Conservation (phyloP, 139 green algal species). For the Spirogloea muscicola region DNA sequence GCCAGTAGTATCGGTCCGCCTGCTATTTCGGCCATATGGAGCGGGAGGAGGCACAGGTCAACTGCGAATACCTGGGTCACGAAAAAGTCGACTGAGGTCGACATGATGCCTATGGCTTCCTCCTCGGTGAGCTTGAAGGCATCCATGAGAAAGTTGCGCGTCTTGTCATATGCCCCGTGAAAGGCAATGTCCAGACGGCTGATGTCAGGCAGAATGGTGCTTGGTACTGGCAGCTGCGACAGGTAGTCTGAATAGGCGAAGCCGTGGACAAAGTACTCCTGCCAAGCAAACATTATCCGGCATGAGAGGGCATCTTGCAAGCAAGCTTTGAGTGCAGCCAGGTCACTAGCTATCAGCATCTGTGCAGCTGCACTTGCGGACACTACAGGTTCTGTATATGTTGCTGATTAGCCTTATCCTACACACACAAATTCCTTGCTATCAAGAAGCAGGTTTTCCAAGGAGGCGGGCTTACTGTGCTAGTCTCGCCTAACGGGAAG, state of each 20-base stretch:
- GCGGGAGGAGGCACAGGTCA: too few species aligned
- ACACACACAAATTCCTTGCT: too few species aligned
- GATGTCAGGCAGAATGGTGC: conserved; percentile 4
- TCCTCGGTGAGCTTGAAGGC: conserved; percentile 53
- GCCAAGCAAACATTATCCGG: not conserved
- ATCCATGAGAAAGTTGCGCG: conserved; percentile 63
- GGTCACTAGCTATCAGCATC: too few species aligned
- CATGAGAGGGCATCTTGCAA: too few species aligned
- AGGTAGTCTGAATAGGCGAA: conserved; percentile 62
- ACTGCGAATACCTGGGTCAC: conserved; percentile 40
- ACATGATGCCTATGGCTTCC: conserved; percentile 61
- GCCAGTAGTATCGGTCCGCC: too few species aligned
- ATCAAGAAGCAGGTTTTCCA: too few species aligned
- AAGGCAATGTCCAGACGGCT: conserved; percentile 45
- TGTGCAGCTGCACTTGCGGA: too few species aligned
- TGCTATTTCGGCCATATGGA: too few species aligned
- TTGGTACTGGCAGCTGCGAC: conserved; percentile 47
- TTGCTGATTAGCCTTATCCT: too few species aligned
- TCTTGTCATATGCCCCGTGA: conserved; percentile 52
- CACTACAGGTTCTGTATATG: too few species aligned
- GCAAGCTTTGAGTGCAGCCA: too few species aligned
- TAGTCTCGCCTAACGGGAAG: not conserved
- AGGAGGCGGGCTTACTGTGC: not conserved
- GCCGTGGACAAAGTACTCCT: conserved; percentile 55
- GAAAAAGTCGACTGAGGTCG: conserved; percentile 58